Conservation (phyloP, 2,329 filamentous ascomycete species). For the Penicillium sp. region DNA sequence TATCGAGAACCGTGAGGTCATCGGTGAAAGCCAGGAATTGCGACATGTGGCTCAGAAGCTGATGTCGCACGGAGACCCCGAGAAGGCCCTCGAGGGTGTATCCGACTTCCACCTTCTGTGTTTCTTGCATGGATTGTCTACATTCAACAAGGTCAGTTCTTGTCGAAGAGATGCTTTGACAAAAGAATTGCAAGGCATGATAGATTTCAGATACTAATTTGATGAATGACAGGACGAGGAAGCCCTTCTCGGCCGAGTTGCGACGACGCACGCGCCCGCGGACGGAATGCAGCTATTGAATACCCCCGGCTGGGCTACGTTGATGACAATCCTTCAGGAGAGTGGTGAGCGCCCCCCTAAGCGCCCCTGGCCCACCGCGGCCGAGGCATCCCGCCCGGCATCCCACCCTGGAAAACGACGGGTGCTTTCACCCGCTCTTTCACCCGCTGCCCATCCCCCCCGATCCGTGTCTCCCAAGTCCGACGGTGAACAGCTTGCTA, state of each 20-base stretch:
- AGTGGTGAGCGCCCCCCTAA: slow-evolving; percentile 95
- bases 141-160: slow-evolving; percentile 76
- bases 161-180: background rate
- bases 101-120: slow-evolving; percentile 95
- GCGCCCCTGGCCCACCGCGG: slow-evolving; percentile 52
- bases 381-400: slow-evolving; percentile 39
- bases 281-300: slow-evolving; percentile 82
- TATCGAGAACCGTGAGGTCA: slow-evolving; percentile 84
- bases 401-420: slow-evolving; percentile 36
- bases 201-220: slow-evolving; percentile 15
- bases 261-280: slow-evolving; percentile 75
- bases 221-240: slow-evolving; percentile 73
- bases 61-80: slow-evolving; percentile 63
- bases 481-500: slow-evolving; percentile 63
- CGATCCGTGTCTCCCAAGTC: slow-evolving; percentile 44
- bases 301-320: slow-evolving; percentile 88
- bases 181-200: too few species aligned
- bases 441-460: slow-evolving; percentile 27
- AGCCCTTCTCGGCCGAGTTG: slow-evolving; percentile 79
- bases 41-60: slow-evolving; percentile 69
- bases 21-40: slow-evolving; percentile 84
- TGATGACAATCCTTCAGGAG: slow-evolving; percentile 91
- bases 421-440: slow-evolving; percentile 15
- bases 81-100: slow-evolving; percentile 65
- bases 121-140: slow-evolving; percentile 77